Evolutionary conservation across 768 basidiomycete genomes (phyloP).

Genomic region (Tephrocybe sp.): DNA sequence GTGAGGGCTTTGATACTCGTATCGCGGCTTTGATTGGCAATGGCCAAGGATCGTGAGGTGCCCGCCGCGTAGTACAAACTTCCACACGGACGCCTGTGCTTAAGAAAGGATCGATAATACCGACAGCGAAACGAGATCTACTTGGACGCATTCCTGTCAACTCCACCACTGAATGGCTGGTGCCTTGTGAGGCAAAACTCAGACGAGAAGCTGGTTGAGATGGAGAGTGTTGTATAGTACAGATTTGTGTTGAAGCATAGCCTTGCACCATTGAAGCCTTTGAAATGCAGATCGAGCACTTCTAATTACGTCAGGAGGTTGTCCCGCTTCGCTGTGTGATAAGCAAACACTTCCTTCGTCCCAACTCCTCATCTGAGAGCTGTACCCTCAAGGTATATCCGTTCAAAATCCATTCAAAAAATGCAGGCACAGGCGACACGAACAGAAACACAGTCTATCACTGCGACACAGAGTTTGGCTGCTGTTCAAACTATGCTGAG

Average conservation of each 20-base stretch:
- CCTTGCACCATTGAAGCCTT: neutral
- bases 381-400: neutral
- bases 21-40: conserved; percentile 60
- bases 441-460: conserved; percentile 44
- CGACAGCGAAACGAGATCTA: too few species aligned
- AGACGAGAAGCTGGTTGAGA: too few species aligned
- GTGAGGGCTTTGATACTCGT: conserved; percentile 79
- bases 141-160: too few species aligned
- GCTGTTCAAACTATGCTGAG: conserved; percentile 70
- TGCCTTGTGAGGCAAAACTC: too few species aligned
- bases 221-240: neutral
- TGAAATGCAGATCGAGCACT: neutral
- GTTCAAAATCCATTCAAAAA: neutral
- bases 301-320: conserved; percentile 14
- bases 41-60: conserved; percentile 27
- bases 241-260: neutral
- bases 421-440: conserved; percentile 36
- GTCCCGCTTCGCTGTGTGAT: neutral
- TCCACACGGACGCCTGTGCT: too few species aligned
- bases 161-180: too few species aligned
- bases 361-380: neutral
- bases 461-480: conserved; percentile 58
- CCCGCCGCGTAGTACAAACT: too few species aligned
- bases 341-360: neutral
- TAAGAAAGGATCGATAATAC: too few species aligned